Evolutionary conservation across 352 stramenopile species (phyloP).

Genomic region (Thalassiosira exigua): DNA sequence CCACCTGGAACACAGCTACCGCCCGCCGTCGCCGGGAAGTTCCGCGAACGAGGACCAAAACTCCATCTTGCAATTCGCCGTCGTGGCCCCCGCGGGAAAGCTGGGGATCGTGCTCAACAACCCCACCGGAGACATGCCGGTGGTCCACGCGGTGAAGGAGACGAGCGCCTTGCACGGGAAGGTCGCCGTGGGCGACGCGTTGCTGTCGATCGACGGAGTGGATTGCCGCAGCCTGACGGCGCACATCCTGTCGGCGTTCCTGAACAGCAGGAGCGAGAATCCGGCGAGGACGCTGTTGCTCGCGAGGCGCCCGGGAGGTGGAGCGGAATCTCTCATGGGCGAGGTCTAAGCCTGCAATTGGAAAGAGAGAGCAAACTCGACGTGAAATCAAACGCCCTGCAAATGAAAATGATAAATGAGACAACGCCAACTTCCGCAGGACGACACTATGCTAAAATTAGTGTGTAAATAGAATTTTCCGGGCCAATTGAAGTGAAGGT

Average conservation of each 20-base stretch:
- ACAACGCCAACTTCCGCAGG: too few relatives aligned
- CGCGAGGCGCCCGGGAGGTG: conserved; percentile 7
- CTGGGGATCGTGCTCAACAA: conserved; percentile 41
- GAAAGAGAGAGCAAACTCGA: too few relatives aligned
- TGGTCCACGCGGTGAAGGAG: conserved; percentile 43
- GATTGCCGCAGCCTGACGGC: conserved; percentile 30
- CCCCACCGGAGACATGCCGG: conserved; percentile 7
- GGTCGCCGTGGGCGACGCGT: conserved; percentile 30
- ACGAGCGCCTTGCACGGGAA: conserved; percentile 21
- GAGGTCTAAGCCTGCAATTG: too few relatives aligned
- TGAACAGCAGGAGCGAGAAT: conserved; percentile 24
- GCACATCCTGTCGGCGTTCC: conserved; percentile 22
- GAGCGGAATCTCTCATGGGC: too few relatives aligned
- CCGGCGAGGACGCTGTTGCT: conserved; percentile 24
- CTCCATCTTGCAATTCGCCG: conserved; percentile 10
- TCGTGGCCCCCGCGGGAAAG: conserved; percentile 36
- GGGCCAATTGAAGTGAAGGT: too few relatives aligned
- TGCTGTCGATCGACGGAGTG: conserved; percentile 37
- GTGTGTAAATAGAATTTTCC: too few relatives aligned
- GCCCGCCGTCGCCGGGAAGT: too few relatives aligned
- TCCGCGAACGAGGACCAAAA: conserved; percentile 2
- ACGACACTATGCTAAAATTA: too few relatives aligned
- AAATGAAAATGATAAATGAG: too few relatives aligned
- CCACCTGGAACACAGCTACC: background rate
- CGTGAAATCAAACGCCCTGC: too few relatives aligned